Percentiles rank a stretch among this genome's conserved stretches.
These are phyloP conservation scores for Candida albicans DNA, from an alignment of 1,139 yeast genomes.

Conservation along the genomic window DNA sequence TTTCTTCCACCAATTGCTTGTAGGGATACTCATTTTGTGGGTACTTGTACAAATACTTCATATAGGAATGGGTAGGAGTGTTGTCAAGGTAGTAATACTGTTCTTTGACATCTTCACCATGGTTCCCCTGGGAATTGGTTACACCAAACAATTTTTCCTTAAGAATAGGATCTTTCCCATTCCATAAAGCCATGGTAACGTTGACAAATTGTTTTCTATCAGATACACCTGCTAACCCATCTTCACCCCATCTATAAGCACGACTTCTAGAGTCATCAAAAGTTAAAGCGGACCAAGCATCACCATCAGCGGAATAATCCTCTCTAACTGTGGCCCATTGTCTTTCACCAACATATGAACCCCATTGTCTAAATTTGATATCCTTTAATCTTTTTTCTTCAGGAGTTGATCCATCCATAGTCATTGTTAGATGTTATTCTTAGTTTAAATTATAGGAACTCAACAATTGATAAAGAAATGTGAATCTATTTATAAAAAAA, in stretches of 20 bases:
- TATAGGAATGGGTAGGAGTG: slow-evolving; percentile 91
- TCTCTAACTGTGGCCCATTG: slow-evolving; percentile 96
- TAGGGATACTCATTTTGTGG: slow-evolving; percentile 88
- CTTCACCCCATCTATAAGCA: slow-evolving; percentile 95
- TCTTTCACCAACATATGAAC: slow-evolving; percentile 87
- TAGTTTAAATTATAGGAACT: no score
- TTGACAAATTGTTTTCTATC: slow-evolving; percentile 83
- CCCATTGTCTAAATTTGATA: slow-evolving; percentile 87
- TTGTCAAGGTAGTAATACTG: slow-evolving; percentile 87
- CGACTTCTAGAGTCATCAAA: slow-evolving; percentile 85
- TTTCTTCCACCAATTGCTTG: slow-evolving; percentile 68
- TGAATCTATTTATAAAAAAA: no score
- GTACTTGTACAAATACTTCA: slow-evolving; percentile 90
- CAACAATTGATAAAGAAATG: no score
- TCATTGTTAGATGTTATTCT: no score
- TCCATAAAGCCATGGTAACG: slow-evolving; percentile 85
- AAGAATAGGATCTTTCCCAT: slow-evolving; percentile 80
- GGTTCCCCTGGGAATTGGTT: slow-evolving; percentile 92
- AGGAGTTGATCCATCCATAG: slow-evolving; percentile 14
- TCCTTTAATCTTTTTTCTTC: slow-evolving; percentile 71
- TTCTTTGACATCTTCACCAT: slow-evolving; percentile 90
- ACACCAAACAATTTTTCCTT: slow-evolving; percentile 89
- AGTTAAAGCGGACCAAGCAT: slow-evolving; percentile 91
- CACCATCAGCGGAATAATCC: slow-evolving; percentile 84
- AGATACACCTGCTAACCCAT: slow-evolving; percentile 89